phyloP scores from a whole-genome alignment of 2,329 filamentous ascomycete species.

The Pyrenochaeta sp. region DNA sequence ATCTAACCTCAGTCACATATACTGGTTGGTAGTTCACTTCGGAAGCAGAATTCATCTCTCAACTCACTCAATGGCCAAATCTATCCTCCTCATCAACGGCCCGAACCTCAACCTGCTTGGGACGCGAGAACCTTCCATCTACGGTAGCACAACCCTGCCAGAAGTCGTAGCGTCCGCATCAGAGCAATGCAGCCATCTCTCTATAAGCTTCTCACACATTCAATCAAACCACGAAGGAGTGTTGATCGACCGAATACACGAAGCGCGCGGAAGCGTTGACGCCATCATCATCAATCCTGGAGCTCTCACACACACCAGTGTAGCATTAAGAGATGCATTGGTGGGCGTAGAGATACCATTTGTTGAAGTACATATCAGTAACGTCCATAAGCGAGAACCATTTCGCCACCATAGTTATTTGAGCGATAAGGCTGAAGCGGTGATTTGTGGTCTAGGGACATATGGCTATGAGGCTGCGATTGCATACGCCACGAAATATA shows the following conservation, averaged over 20 bases:
- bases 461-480: conserved; percentile 59
- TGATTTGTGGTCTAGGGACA: conserved; percentile 71
- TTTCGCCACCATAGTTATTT: conserved; percentile 76
- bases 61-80: conserved; percentile 43
- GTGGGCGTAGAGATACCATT: conserved; percentile 75
- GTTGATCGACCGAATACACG: conserved; percentile 77
- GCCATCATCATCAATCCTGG: conserved; percentile 80
- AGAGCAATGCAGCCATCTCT: conserved; percentile 60
- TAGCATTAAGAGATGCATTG: conserved; percentile 78
- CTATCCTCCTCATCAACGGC: conserved; percentile 79
- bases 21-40: background rate
- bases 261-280: conserved; percentile 66
- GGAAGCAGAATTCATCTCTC: background rate
- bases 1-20: background rate
- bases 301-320: conserved; percentile 78
- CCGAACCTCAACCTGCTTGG: conserved; percentile 84
- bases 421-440: conserved; percentile 77
- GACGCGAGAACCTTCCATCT: conserved; percentile 75
- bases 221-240: conserved; percentile 83
- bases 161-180: conserved; percentile 65
- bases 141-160: conserved; percentile 73
- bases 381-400: conserved; percentile 75
- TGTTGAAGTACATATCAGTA: conserved; percentile 79
- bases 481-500: conserved; percentile 49
- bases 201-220: conserved; percentile 65